Evolutionary conservation across 148 eudicot genomes (phyloP).

Genomic region (Vaccinium myrtillus): DNA sequence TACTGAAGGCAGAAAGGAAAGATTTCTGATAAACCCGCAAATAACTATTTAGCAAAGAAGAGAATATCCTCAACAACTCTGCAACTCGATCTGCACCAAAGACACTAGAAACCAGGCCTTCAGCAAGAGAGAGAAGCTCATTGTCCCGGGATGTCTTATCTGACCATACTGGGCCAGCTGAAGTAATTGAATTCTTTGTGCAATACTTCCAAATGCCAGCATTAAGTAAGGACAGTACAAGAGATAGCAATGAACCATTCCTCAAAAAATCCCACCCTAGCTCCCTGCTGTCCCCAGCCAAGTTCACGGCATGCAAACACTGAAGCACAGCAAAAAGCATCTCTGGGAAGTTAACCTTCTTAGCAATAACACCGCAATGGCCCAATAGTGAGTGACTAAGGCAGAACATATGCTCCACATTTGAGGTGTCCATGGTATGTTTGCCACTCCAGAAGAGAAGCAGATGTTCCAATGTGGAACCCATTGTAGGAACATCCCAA

Average conservation of each 20-base stretch:
- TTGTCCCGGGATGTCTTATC: slow-evolving; percentile 46
- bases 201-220: slow-evolving; percentile 47
- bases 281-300: slow-evolving; percentile 43
- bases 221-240: slow-evolving; percentile 57
- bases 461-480: slow-evolving; percentile 35
- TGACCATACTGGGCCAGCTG: slow-evolving; percentile 24
- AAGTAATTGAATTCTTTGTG: slow-evolving; percentile 39
- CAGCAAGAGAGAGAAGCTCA: slow-evolving; percentile 54
- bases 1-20: slow-evolving; percentile 46
- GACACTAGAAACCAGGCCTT: slow-evolving; percentile 40
- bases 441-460: slow-evolving; percentile 30
- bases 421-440: slow-evolving; percentile 42
- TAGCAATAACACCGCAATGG: slow-evolving; percentile 25
- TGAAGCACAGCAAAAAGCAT: slow-evolving; percentile 48
- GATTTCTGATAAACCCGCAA: slow-evolving; percentile 57
- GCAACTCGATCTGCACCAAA: slow-evolving; percentile 47
- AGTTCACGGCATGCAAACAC: slow-evolving; percentile 39
- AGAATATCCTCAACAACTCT: slow-evolving; percentile 43
- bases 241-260: slow-evolving; percentile 76
- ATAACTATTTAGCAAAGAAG: slow-evolving; percentile 59
- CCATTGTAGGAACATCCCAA: slow-evolving; percentile 73
- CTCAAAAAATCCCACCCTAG: slow-evolving; percentile 75
- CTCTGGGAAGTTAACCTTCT: slow-evolving; percentile 38
- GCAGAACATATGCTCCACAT: slow-evolving; percentile 51
- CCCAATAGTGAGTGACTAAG: slow-evolving; percentile 57